Evolutionary conservation across 257 asterid species (phyloP).

Genomic region (Henckelia pumila): DNA sequence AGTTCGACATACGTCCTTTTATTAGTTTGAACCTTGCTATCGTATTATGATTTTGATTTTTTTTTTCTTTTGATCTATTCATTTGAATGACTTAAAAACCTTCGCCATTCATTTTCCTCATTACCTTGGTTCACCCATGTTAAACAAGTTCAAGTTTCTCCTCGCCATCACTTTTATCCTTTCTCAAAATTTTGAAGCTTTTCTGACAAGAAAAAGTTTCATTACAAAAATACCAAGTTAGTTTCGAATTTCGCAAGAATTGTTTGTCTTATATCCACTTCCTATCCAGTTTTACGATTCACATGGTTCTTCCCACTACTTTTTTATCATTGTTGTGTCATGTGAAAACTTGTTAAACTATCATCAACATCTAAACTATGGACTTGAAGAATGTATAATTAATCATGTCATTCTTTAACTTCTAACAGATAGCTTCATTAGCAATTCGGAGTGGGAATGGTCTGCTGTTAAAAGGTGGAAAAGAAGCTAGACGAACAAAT

Average conservation of each 20-base stretch:
- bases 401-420: conserved; percentile 19
- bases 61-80: not conserved
- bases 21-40: not conserved
- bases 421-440: conserved; percentile 68
- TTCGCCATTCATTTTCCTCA: not conserved
- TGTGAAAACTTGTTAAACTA: too few species aligned
- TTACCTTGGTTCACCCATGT: not conserved
- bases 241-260: not conserved
- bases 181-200: not conserved
- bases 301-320: not conserved
- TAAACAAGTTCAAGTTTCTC: not conserved
- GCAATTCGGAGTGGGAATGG: conserved; percentile 91
- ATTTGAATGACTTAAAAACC: not conserved
- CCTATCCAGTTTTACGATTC: not conserved
- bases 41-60: too few species aligned
- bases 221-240: not conserved
- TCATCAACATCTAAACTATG: not conserved
- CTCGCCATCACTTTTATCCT: not conserved
- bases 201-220: too few species aligned
- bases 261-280: not conserved
- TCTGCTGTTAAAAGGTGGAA: conserved; percentile 80
- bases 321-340: not conserved
- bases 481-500: conserved; percentile 75
- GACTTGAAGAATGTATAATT: not conserved
- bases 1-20: not conserved